These are phyloP conservation scores for Cytospora mali DNA, from an alignment of 2,329 filamentous ascomycete species.

Conservation along the genomic window DNA sequence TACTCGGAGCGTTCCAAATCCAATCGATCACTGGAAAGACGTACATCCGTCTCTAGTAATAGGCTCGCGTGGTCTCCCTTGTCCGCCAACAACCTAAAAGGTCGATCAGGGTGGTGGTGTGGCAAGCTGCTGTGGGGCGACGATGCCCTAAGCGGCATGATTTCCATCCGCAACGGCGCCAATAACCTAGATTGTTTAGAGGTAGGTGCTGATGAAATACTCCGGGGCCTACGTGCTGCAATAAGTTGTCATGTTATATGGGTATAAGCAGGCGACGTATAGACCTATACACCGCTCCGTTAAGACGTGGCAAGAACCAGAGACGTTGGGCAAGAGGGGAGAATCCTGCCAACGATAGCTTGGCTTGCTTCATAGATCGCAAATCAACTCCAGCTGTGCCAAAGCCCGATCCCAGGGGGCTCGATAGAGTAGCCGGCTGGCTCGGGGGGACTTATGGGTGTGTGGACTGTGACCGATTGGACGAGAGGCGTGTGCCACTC, in stretches of 20 bases:
- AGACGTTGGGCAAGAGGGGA: conserved; percentile 9
- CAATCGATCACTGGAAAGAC: conserved; percentile 4
- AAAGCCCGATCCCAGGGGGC: neutral
- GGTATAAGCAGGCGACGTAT: conserved; percentile 19
- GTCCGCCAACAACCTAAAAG: conserved; percentile 22
- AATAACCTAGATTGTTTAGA: conserved; percentile 11
- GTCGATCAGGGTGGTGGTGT: conserved; percentile 13
- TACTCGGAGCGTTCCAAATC: neutral
- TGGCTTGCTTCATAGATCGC: neutral
- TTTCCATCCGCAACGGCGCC: conserved; percentile 12
- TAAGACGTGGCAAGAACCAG: conserved; percentile 14
- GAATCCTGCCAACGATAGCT: neutral
- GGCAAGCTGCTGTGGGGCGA: conserved; percentile 16
- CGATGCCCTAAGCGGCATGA: conserved; percentile 12
- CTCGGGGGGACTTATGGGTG: conserved; percentile 4
- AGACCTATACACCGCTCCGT: conserved; percentile 15
- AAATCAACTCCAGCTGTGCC: neutral
- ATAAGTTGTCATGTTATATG: conserved; percentile 21
- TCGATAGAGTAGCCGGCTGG: conserved; percentile 4
- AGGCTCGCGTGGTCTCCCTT: conserved; percentile 14
- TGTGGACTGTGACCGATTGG: conserved; percentile 2
- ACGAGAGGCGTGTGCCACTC: conserved; percentile 5
- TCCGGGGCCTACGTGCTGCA: conserved; percentile 17
- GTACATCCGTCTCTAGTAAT: conserved; percentile 1
- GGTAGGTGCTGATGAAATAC: conserved; percentile 17